These are phyloP conservation scores for Pleurotus ostreatus DNA, from an alignment of 768 basidiomycete genomes.

Conservation along the genomic window DNA sequence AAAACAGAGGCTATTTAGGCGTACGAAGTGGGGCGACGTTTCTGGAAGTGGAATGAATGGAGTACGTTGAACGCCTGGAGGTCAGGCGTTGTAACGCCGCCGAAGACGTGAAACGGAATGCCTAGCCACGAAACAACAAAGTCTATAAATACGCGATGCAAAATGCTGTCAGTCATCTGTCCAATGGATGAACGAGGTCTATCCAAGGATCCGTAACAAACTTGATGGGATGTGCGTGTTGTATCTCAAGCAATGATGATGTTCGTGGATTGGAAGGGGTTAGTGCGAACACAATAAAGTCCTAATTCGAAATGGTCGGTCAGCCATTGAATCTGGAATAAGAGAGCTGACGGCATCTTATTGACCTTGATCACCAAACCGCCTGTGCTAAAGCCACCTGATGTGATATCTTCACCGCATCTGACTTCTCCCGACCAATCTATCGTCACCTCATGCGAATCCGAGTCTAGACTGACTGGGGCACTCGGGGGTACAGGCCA, in stretches of 20 bases:
- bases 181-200: constrained; percentile 5
- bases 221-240: constrained; percentile 48
- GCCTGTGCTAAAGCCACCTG: constrained; percentile 43
- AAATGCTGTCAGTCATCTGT: constrained; percentile 3
- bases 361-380: constrained; percentile 40
- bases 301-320: constrained; percentile 30
- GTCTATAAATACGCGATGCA: neutral
- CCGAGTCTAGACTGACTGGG: constrained; percentile 10
- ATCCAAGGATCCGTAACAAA: constrained; percentile 56
- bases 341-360: neutral
- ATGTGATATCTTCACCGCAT: constrained; percentile 29
- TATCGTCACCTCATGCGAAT: constrained; percentile 18
- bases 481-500: constrained; percentile 37
- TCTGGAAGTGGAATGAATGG: no score
- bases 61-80: no score
- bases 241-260: constrained; percentile 31
- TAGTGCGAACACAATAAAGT: constrained; percentile 52
- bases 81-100: no score
- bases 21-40: no score
- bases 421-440: constrained; percentile 61
- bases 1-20: no score
- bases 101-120: no score
- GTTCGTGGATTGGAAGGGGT: constrained; percentile 31
- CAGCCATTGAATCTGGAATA: neutral
- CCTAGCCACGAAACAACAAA: neutral